Evolutionary conservation across 2,329 filamentous ascomycete species (phyloP), one percentile per base, ranked within the genome.

Genomic region (Ophidiomyces ophidiicola): DNA sequence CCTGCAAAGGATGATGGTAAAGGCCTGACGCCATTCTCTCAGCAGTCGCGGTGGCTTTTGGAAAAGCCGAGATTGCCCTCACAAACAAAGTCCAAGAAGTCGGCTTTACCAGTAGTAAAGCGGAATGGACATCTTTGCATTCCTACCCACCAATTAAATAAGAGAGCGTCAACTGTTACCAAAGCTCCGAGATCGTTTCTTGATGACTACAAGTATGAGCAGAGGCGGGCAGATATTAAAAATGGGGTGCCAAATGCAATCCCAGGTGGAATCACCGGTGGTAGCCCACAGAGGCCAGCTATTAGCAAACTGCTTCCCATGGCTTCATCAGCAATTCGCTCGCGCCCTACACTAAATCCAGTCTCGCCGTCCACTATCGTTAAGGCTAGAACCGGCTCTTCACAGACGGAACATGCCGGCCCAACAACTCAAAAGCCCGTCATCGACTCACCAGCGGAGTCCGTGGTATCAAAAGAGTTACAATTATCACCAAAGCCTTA

Each of bases 71-170:
- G 46, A 10, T 25, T 49, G 15, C 48, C 50, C 2, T 46, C 53
- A 6, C 38, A 40, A 4, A 48, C 52, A 5, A 18, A 32, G 11
- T 6, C 32, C 35, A 60, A 57, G 39, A 63, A 54, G 34, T 53
- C 45, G 18, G 54, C 42, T 18, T 54, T 62, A 2, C 63, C 62
- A 30, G 49, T 51, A 6, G 50, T 53, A 19, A 61, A 55, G 36
- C 57, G 60, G 29, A 63, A 63, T 36, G 50, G 44, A 26, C 53
- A 46, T 1, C 45, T 64, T 8, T 53, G 57, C 2, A 50, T 59
- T 19, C 64, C 64, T 14, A 66, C 59, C 3, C 59, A 66, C 43
- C 53, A 60, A 32, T 48, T 67, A 17, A 59, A 56, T 30, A 60
- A 51, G 36, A 54, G 52, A 41, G 59, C 60, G 2, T 57, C 57